Evolutionary conservation across 2,329 filamentous ascomycete species (phyloP).

Genomic region (Blumeriella jaapii): DNA sequence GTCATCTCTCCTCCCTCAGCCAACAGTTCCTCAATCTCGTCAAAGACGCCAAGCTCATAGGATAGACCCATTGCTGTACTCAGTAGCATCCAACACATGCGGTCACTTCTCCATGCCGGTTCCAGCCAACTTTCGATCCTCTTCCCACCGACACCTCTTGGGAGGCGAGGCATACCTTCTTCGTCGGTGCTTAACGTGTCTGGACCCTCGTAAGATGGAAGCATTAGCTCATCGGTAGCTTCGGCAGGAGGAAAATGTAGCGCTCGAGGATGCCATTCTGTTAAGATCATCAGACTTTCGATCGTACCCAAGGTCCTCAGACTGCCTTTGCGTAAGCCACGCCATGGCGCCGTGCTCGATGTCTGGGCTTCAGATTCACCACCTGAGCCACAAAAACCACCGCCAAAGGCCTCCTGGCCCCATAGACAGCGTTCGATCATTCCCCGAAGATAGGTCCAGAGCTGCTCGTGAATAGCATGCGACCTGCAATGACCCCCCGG

Average conservation of each 20-base stretch:
- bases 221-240: slow-evolving; percentile 55
- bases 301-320: slow-evolving; percentile 85
- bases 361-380: slow-evolving; percentile 43
- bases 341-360: slow-evolving; percentile 58
- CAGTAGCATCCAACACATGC: slow-evolving; percentile 96
- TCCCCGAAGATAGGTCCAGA: slow-evolving; percentile 86
- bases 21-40: slow-evolving; percentile 66
- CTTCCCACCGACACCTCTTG: slow-evolving; percentile 59
- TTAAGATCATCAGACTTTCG: slow-evolving; percentile 85
- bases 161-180: slow-evolving; percentile 31
- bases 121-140: slow-evolving; percentile 93
- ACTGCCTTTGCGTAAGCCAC: slow-evolving; percentile 63
- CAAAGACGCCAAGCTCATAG: slow-evolving; percentile 92
- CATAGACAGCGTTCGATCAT: slow-evolving; percentile 95
- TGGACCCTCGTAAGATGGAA: slow-evolving; percentile 44
- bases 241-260: slow-evolving; percentile 87
- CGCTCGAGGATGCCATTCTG: slow-evolving; percentile 92
- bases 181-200: slow-evolving; percentile 34
- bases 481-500: slow-evolving; percentile 74
- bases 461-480: slow-evolving; percentile 84
- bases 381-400: slow-evolving; percentile 69
- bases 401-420: slow-evolving; percentile 92
- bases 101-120: slow-evolving; percentile 85
- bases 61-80: slow-evolving; percentile 83
- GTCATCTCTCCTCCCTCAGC: slow-evolving; percentile 46